These are phyloP conservation scores for Phytophthora hibernalis DNA, from an alignment of 352 stramenopile species.

Conservation along the genomic window DNA sequence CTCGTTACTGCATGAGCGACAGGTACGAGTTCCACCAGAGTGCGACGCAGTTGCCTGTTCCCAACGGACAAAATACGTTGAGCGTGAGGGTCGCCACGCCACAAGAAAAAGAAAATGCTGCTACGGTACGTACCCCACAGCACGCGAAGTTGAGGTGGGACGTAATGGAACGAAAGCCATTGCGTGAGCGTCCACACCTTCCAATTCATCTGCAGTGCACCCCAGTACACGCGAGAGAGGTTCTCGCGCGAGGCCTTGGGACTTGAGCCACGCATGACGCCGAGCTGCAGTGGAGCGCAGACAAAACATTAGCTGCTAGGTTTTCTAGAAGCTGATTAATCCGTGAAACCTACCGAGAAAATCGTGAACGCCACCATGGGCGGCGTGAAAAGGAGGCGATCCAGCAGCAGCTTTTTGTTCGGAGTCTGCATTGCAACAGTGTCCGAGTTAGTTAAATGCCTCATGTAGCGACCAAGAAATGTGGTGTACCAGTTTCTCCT, in stretches of 20 bases:
- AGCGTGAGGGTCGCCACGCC: conserved; percentile 5
- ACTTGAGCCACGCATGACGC: conserved; percentile 62
- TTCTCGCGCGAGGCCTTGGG: conserved; percentile 54
- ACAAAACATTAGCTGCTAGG: not conserved
- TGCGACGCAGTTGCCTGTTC: conserved; percentile 67
- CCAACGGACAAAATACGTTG: conserved; percentile 13
- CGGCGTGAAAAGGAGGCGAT: conserved; percentile 72
- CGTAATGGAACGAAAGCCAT: conserved; percentile 79
- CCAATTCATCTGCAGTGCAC: conserved; percentile 75
- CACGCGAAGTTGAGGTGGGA: conserved; percentile 74
- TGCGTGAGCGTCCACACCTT: conserved; percentile 75
- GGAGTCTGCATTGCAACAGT: conserved; percentile 44
- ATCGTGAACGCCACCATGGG: conserved; percentile 75
- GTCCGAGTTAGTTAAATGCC: not conserved
- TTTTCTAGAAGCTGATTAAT: not conserved
- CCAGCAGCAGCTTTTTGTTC: conserved; percentile 80
- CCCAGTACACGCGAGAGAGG: conserved; percentile 52
- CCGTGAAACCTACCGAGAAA: conserved; percentile 52
- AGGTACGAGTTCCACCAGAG: conserved; percentile 87
- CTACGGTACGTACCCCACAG: conserved; percentile 66
- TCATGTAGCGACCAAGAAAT: not conserved
- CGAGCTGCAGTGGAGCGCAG: conserved; percentile 42
- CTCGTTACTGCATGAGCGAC: conserved; percentile 62
- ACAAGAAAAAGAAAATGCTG: conserved; percentile 17
- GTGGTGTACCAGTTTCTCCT: conserved; percentile 63